phyloP scores from a whole-genome alignment of 192 early-diverging fungal species.

The Coemansia aciculifera region DNA sequence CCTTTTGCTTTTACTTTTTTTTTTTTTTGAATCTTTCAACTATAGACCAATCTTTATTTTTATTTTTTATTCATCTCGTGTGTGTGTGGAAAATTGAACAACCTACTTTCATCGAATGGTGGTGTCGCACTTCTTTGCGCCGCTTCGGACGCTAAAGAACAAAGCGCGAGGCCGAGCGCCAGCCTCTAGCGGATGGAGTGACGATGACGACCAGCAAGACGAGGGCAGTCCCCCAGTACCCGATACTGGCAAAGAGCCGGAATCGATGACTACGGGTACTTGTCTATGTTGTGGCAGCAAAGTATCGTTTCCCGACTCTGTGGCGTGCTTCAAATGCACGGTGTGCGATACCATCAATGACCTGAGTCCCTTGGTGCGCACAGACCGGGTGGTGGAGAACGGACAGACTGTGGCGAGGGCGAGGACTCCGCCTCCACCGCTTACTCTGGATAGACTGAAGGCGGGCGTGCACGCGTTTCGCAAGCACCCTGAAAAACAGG shows the following conservation, averaged over 20 bases:
- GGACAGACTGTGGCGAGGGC: slow-evolving; percentile 10
- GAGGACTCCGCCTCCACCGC: slow-evolving; percentile 32
- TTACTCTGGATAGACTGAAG: slow-evolving; percentile 51
- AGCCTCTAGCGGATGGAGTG: slow-evolving; percentile 5
- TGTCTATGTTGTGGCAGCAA: slow-evolving; percentile 48
- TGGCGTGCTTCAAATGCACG: slow-evolving; percentile 80
- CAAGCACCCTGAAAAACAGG: slow-evolving; percentile 41
- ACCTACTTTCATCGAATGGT: slow-evolving; percentile 23
- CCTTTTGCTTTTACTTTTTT: background rate
- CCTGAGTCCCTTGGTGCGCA: slow-evolving; percentile 33
- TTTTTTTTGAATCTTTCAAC: background rate
- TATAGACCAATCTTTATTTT: background rate
- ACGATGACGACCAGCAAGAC: slow-evolving; percentile 8
- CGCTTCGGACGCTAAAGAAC: slow-evolving; percentile 50
- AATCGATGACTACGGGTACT: slow-evolving; percentile 18
- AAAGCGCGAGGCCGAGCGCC: slow-evolving; percentile 19
- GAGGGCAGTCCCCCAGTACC: background rate
- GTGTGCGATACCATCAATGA: slow-evolving; percentile 89
- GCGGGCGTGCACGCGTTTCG: slow-evolving; percentile 42
- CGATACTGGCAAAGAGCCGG: background rate
- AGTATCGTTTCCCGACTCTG: slow-evolving; percentile 27
- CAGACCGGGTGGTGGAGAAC: slow-evolving; percentile 20
- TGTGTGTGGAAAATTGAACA: background rate
- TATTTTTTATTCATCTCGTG: background rate
- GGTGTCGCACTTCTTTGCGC: slow-evolving; percentile 50